phyloP scores from a whole-genome alignment of 768 basidiomycete species.

The Austroboletus festivus region DNA sequence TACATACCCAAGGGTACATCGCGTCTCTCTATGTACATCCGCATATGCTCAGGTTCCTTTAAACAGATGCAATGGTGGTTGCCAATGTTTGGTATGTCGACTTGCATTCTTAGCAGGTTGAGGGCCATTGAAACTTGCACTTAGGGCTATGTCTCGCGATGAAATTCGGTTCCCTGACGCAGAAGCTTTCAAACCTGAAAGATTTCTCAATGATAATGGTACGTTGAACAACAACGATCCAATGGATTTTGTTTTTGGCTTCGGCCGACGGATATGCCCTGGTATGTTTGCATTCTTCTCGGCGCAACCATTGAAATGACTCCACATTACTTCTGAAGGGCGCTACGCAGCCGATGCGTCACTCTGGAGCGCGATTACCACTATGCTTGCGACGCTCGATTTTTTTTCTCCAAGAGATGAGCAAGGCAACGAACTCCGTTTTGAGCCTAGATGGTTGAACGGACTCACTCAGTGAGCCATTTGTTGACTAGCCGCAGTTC shows the following conservation, averaged over 20 bases:
- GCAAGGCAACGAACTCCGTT: neutral
- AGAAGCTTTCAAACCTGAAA: slow-evolving; percentile 3
- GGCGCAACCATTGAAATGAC: too few relatives aligned
- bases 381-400: slow-evolving; percentile 15
- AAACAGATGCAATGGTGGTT: neutral
- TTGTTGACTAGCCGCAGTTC: neutral
- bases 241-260: slow-evolving; percentile 11
- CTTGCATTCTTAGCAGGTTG: neutral
- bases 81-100: neutral
- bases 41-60: too few relatives aligned
- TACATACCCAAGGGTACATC: too few relatives aligned
- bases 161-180: slow-evolving; percentile 10
- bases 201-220: slow-evolving; percentile 12
- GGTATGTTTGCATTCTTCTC: neutral
- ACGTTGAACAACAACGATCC: slow-evolving; percentile 3
- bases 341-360: slow-evolving; percentile 3
- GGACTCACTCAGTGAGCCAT: slow-evolving; percentile 6
- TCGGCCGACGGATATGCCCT: slow-evolving; percentile 11
- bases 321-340: slow-evolving; percentile 1
- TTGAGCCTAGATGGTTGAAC: slow-evolving; percentile 4
- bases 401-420: slow-evolving; percentile 1
- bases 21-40: too few relatives aligned
- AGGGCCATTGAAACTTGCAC: neutral
- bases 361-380: slow-evolving; percentile 5
- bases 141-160: slow-evolving; percentile 13